Evolutionary conservation across 192 early-diverging fungal genomes (phyloP).

Genomic region (Chytriomyces confervae): DNA sequence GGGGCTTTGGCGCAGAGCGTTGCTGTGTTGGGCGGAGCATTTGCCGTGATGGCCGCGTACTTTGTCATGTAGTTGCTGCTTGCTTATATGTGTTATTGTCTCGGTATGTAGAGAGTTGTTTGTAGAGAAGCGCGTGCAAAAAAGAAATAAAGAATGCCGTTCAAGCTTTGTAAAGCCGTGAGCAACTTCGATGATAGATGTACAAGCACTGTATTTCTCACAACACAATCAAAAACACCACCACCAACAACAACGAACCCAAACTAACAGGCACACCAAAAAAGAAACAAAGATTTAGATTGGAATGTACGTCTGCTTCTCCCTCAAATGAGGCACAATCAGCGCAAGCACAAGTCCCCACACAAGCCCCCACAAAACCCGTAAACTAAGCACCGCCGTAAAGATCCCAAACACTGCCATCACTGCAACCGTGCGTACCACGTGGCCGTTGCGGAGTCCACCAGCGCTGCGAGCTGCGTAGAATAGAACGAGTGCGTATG

Average conservation of each 20-base stretch:
- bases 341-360: background rate
- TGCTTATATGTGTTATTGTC: background rate
- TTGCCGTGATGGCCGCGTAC: background rate
- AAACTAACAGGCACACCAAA: too few species aligned
- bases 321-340: background rate
- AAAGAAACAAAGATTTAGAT: background rate
- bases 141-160: background rate
- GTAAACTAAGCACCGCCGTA: background rate
- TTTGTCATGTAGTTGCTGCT: background rate
- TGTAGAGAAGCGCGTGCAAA: background rate
- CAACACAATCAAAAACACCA: background rate
- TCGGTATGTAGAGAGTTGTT: background rate
- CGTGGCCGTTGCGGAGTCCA: background rate
- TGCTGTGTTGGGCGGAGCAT: too few species aligned
- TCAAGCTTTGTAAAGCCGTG: background rate
- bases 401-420: background rate
- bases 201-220: background rate
- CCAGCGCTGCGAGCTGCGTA: background rate
- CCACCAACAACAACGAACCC: background rate
- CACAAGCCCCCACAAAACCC: background rate
- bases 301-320: background rate
- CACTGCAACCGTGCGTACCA: background rate
- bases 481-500: background rate
- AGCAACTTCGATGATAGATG: too few species aligned
- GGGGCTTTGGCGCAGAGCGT: too few species aligned